These are phyloP conservation scores for Chytriomyces sp. DNA, from an alignment of 192 early-diverging fungal species.

Conservation along the genomic window DNA sequence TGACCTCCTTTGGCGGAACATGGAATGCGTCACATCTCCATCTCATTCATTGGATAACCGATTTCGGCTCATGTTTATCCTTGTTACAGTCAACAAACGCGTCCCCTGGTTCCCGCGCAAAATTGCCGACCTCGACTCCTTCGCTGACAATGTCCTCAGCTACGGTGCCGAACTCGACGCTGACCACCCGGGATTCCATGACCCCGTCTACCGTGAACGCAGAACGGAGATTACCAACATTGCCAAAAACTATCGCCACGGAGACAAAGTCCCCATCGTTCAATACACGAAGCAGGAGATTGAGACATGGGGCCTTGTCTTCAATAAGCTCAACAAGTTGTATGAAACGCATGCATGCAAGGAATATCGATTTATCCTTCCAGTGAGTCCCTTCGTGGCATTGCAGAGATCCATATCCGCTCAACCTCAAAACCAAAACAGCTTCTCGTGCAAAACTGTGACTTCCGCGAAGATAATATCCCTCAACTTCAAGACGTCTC, in stretches of 20 bases:
- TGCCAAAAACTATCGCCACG: conserved; percentile 78
- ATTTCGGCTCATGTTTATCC: too few species aligned
- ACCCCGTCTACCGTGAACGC: conserved; percentile 80
- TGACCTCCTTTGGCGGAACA: too few species aligned
- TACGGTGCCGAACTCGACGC: too few species aligned
- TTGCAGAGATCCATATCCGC: too few species aligned
- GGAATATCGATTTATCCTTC: conserved; percentile 88
- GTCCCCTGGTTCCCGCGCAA: conserved; percentile 96
- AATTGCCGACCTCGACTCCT: too few species aligned
- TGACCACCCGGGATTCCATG: conserved; percentile 93
- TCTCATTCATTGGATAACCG: too few species aligned
- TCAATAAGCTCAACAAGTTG: too few species aligned
- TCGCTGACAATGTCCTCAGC: too few species aligned
- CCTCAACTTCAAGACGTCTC: conserved; percentile 91
- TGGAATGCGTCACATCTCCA: too few species aligned
- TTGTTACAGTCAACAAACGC: too few species aligned
- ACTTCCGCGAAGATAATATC: conserved; percentile 79
- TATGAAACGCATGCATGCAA: conserved; percentile 88
- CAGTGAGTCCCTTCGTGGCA: too few species aligned
- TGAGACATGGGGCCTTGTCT: conserved; percentile 91
- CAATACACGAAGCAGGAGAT: conserved; percentile 81
- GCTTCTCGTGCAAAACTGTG: conserved; percentile 87
- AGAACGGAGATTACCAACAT: conserved; percentile 80
- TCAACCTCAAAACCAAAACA: too few species aligned
- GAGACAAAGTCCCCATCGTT: conserved; percentile 76